Evolutionary conservation across 371 early-diverging fungal species (phyloP), one percentile per base, ranked within the genome.

Genomic region (Mortierella sp.): DNA sequence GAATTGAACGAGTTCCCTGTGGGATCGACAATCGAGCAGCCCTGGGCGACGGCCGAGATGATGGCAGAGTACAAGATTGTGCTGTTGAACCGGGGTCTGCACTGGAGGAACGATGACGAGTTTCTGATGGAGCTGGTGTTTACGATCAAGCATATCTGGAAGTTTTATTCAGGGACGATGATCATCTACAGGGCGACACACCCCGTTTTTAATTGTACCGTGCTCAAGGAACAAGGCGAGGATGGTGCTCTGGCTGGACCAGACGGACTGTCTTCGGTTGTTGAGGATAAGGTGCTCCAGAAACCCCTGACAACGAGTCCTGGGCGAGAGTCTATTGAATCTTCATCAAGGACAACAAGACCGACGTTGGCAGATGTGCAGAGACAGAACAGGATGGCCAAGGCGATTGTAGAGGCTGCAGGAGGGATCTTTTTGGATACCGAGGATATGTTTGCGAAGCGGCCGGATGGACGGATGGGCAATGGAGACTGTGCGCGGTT

Each of bases 391-490:
- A 83, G 83, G 6, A 89, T 92, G 55, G 91, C 92, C 39, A 88
- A 86, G 50, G 86, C 77, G 22, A 85, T 91, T 43, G 87, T 91
- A 13, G 90, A 91, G 74, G 86, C 88, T 9, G 89, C 89, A 1
- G 92, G 92, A 8, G 92, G 92, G 1, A 71, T 92, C 22, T 92
- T 77, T 78, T 63, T 91, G 48, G 91, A 92, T 76, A 75, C 91
- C 9, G 92, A 88, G 31, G 85, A 88, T 7, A 77, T 91, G 86
- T 79, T 86, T 31, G 88, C 89, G 41, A 45, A 80, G 50, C 77
- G 92, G 64, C 89, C 90, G 0, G 92, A 92, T 80, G 92, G 91
- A 1, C 91, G 91, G 75, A 80, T 92, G 45, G 92, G 91, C 16
- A 88, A 88, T 16, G 87, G 86, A 10, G 92, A 92, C 65, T 92